Base-by-base conservation (phyloP, 202 grass and related monocot genomes). In the Setaria italica region DNA sequence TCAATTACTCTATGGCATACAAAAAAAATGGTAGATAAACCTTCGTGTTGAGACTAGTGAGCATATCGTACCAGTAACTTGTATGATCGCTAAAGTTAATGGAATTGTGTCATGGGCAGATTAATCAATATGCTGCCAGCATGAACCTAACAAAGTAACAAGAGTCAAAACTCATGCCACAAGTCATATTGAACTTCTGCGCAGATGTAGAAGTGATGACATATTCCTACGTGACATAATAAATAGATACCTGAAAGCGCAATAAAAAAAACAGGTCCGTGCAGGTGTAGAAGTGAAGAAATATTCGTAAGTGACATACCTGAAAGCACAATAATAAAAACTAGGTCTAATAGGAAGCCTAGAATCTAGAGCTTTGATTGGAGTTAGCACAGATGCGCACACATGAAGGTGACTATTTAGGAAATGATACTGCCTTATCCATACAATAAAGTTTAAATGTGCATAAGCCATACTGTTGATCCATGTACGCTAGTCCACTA, bases 231-330 rank as follows among this genome's bases (percentile, higher is more conserved):
- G 0, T 8, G 9, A 20, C 14, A 80, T 35, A 68, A 51, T 8
- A 11, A 51, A 16, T 19, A 68, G 43, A 83, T n/a, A 46, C 1
- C 43, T 7, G 11, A 33, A 35, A 45, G 29, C 25, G 0, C 0
- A 0, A 15, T 73, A 20, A 33, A 60, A 66, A 79, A 88, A 74
- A 2, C 59, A 67, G 39, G 48, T 73, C 53, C 34, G 58, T 29
- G 47, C 10, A 49, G 12, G 51, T 11, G n/a, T 2, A 3, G 34
- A 58, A 83, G 45, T 19, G 43, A 75, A 4, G 35, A 20, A 55
- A n/a, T 34, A 34, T 58, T 35, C 59, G 35, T 10, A 42, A 19
- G 0, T 7, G 12, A 14, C 14, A 80, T 35, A 59, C 2, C 42
- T 11, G 11, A 33, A 34, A 43, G 25, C 25, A 1, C 0, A 0